Conservation (phyloP, 179 eudicot species). For the Amaranthus tricolor region DNA sequence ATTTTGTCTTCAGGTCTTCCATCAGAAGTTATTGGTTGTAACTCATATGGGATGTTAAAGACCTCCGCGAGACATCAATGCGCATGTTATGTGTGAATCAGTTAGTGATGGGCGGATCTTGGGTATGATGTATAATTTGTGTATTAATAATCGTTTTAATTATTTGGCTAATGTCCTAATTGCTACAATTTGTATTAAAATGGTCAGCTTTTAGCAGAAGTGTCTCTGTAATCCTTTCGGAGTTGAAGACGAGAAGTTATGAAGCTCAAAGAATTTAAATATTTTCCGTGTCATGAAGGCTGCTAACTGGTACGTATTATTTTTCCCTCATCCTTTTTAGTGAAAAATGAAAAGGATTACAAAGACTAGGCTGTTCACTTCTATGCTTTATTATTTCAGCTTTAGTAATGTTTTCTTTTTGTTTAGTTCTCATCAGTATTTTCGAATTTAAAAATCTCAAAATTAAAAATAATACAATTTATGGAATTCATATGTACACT, state of each 20-base stretch:
- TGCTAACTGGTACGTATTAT: not conserved
- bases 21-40: slow-evolving; percentile 37
- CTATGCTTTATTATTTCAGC: not conserved
- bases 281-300: not conserved
- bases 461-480: not conserved
- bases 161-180: not conserved
- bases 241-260: not conserved
- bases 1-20: slow-evolving; percentile 38
- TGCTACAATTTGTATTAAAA: not conserved
- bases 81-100: not conserved
- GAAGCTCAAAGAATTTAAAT: not conserved
- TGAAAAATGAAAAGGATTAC: not conserved
- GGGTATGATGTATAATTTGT: not conserved
- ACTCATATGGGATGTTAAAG: slow-evolving; percentile 22
- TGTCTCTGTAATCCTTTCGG: not conserved
- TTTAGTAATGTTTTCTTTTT: not conserved
- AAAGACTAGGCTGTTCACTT: not conserved
- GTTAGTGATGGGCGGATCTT: not conserved
- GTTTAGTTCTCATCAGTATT: not conserved
- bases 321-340: not conserved
- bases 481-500: too few species aligned
- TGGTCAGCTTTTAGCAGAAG: not conserved
- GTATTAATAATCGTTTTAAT: not conserved
- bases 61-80: slow-evolving; percentile 14
- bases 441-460: not conserved